phyloP scores from a whole-genome alignment of 495 filamentous ascomycete species.

The Podospora sp. region DNA sequence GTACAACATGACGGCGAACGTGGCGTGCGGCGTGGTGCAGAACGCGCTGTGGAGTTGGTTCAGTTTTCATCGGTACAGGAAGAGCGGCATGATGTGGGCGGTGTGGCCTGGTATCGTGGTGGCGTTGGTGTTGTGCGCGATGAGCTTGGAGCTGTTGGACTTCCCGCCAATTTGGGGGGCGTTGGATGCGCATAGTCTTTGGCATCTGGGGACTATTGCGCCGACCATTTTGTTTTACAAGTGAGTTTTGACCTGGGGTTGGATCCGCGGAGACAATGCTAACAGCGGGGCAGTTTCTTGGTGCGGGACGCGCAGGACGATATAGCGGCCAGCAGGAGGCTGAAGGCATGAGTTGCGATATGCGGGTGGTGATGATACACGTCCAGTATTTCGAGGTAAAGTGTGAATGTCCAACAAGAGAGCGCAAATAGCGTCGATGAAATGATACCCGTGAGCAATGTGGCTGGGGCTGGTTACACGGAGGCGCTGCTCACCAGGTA shows the following conservation, averaged over 20 bases:
- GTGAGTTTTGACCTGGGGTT: slow-evolving; percentile 56
- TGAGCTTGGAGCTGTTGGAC: slow-evolving; percentile 94
- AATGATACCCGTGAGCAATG: too few species aligned
- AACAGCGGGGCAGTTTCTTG: slow-evolving; percentile 61
- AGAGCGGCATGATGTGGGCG: slow-evolving; percentile 72
- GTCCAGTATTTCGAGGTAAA: too few species aligned
- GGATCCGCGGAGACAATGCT: neutral
- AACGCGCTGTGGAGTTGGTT: slow-evolving; percentile 87
- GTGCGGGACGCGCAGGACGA: slow-evolving; percentile 79
- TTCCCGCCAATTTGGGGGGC: slow-evolving; percentile 83
- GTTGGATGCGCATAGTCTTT: slow-evolving; percentile 92
- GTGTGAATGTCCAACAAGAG: too few species aligned
- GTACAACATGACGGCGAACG: slow-evolving; percentile 97
- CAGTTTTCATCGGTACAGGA: slow-evolving; percentile 72
- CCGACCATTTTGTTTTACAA: slow-evolving; percentile 94
- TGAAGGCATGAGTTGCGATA: slow-evolving; percentile 43
- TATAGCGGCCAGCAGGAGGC: slow-evolving; percentile 49
- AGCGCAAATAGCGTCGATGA: too few species aligned
- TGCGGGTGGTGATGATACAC: too few species aligned
- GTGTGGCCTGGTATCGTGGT: slow-evolving; percentile 92
- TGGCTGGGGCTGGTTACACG: too few species aligned
- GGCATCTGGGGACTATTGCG: slow-evolving; percentile 90
- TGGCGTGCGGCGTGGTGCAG: slow-evolving; percentile 75
- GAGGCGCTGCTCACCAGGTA: too few species aligned
- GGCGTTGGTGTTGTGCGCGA: slow-evolving; percentile 86